Evolutionary conservation across 106 monocot species (phyloP), one percentile per base, ranked within the genome.

Genomic region (Phalaenopsis equestris): DNA sequence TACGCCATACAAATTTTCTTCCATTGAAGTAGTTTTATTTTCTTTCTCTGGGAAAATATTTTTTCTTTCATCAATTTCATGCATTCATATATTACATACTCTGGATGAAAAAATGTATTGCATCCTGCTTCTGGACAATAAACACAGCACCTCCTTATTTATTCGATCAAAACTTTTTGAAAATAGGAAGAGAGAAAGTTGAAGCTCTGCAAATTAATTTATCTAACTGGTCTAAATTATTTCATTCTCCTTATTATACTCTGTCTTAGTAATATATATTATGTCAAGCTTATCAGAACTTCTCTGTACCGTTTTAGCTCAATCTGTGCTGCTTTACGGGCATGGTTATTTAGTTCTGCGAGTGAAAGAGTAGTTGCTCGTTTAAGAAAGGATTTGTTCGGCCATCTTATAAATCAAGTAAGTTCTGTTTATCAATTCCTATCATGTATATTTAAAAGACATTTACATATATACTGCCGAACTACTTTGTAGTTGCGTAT

Each of bases 301-400:
- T 39, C 38, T 70, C 36, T 81, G 41, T 55, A 55, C 81, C 68
- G 8, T 84, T 88, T 48, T 83, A 99, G 99, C 67, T 91, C 99
- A 56, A 84, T 95, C 77, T 95, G 93, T 84, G 84, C 95, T 41
- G 81, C 82, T 6, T 43, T 99, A n/a, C 85, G 99, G 39, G 87
- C 99, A 79, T 99, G 99, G 99, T 55, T 99, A 41, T 99, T 99
- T 80, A 93, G 79, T 88, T 93, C 95, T 84, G 93, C 99, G 55
- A 99, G 99, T 87, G 99, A 99, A 84, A 93, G 93, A 78, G 93
- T 99, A 21, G 99, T 99, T 86, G 99, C 99, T 80, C 89, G 93
- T 61, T 83, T 99, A 75, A 95, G 99, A 80, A 99, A 91, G 65
- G 86, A 93, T 79, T 85, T 99, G 75, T 99, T 99, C 79, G 73